Evolutionary conservation across 768 basidiomycete species (phyloP).

Genomic region (Suillus plorans): DNA sequence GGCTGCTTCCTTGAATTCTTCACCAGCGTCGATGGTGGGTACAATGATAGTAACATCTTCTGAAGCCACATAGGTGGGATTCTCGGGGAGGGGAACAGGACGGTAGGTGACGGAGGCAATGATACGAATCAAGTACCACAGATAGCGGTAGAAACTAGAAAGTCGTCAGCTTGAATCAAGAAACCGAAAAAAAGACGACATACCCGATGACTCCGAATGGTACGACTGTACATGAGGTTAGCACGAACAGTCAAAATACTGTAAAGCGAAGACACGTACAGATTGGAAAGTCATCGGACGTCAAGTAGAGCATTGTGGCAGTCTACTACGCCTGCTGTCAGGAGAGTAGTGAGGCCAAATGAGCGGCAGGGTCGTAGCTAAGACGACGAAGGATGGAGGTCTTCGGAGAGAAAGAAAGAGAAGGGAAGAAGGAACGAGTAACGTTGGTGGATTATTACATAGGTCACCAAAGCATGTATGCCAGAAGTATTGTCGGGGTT

Average conservation of each 20-base stretch:
- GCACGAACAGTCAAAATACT: conserved; percentile 1
- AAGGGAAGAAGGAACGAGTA: not conserved
- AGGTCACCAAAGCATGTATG: not conserved
- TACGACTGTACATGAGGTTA: conserved; percentile 55
- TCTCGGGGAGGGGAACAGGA: conserved; percentile 86
- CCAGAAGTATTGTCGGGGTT: conserved; percentile 1
- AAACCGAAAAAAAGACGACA: conserved; percentile 17
- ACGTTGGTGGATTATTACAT: not conserved
- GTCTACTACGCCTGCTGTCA: not conserved
- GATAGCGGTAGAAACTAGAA: conserved; percentile 85
- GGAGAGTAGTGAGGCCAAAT: conserved; percentile 4
- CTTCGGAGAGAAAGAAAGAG: not conserved
- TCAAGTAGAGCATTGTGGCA: conserved; percentile 76
- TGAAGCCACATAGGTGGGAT: conserved; percentile 84
- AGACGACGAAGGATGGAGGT: conserved; percentile 2
- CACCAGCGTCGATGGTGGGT: conserved; percentile 93
- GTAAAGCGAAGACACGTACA: conserved; percentile 53
- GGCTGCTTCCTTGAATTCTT: conserved; percentile 93
- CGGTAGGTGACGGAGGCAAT: conserved; percentile 77
- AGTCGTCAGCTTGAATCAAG: conserved; percentile 5
- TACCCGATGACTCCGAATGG: conserved; percentile 89
- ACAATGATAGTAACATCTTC: conserved; percentile 98
- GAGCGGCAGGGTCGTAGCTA: conserved; percentile 13
- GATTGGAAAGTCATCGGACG: conserved; percentile 87
- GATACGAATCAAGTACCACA: conserved; percentile 89